A percentile compares a stretch with the other conserved stretches of the same genome.
These are phyloP conservation scores for Xerocomellus amylosporus DNA, from an alignment of 768 basidiomycete genomes.

Conservation along the genomic window DNA sequence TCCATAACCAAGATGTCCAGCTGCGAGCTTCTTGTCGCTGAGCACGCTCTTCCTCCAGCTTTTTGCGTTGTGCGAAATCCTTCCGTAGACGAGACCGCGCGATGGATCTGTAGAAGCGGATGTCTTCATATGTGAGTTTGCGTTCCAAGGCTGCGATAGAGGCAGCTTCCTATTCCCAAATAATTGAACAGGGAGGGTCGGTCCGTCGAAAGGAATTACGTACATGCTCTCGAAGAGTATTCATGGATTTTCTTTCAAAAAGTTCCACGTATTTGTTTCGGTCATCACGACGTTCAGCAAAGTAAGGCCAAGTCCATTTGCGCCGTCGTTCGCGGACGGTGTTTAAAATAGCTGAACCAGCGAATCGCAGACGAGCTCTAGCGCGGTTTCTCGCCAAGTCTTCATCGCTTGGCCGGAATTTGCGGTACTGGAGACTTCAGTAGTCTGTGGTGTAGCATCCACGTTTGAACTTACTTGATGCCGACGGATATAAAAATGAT, in stretches of 20 bases:
- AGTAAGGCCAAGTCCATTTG: slow-evolving; percentile 91
- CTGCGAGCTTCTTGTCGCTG: slow-evolving; percentile 51
- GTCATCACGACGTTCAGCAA: slow-evolving; percentile 84
- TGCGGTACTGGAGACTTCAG: slow-evolving; percentile 57
- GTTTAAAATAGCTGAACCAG: slow-evolving; percentile 71
- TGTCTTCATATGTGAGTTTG: slow-evolving; percentile 89
- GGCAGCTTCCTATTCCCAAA: slow-evolving; percentile 43
- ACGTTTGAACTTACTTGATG: slow-evolving; percentile 53
- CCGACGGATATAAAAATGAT: slow-evolving; percentile 89
- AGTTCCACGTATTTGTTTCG: slow-evolving; percentile 80
- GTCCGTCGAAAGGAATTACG: slow-evolving; percentile 16
- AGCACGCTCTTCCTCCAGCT: slow-evolving; percentile 66
- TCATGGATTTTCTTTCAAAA: slow-evolving; percentile 72
- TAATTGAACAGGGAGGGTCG: not conserved
- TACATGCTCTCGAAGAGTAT: slow-evolving; percentile 54
- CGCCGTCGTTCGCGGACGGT: slow-evolving; percentile 80
- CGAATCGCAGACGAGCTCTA: slow-evolving; percentile 72
- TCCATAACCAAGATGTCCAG: slow-evolving; percentile 84
- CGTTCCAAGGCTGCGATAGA: slow-evolving; percentile 66
- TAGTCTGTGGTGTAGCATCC: not conserved
- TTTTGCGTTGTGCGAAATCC: slow-evolving; percentile 67
- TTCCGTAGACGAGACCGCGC: slow-evolving; percentile 85
- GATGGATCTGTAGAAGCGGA: slow-evolving; percentile 95
- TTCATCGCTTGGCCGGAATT: slow-evolving; percentile 66
- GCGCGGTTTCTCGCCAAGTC: slow-evolving; percentile 60